Percentiles rank a stretch among this genome's conserved stretches.
These are phyloP conservation scores for Macroventuria anomochaeta DNA, from an alignment of 2,329 filamentous ascomycete species.

Conservation along the genomic window DNA sequence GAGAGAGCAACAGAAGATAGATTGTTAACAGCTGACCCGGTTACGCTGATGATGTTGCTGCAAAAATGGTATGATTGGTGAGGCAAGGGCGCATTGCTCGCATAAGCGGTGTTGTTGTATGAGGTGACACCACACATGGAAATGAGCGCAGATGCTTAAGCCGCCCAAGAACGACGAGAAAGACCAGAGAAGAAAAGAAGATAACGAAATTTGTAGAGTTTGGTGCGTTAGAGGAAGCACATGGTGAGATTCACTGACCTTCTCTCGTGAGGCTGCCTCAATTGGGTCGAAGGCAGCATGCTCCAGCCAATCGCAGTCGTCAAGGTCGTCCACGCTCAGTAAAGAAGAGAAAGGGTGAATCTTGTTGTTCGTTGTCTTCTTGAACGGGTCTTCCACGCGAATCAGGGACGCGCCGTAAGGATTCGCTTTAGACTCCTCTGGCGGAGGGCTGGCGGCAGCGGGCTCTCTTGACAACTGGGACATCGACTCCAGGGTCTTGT, in stretches of 20 bases:
- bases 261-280: constrained; percentile 65
- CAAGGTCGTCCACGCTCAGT: constrained; percentile 70
- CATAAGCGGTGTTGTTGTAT: constrained; percentile 12
- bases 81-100: constrained; percentile 14
- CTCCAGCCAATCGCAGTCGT: constrained; percentile 66
- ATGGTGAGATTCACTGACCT: constrained; percentile 55
- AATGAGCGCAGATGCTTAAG: constrained; percentile 25
- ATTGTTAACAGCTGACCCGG: neutral
- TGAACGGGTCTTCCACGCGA: constrained; percentile 36
- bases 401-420: constrained; percentile 8
- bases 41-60: constrained; percentile 1
- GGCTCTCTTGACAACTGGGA: constrained; percentile 46
- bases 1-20: neutral
- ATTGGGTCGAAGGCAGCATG: constrained; percentile 63
- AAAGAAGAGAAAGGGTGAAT: constrained; percentile 77
- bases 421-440: constrained; percentile 13
- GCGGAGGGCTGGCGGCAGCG: constrained; percentile 23
- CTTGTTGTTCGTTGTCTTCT: constrained; percentile 54
- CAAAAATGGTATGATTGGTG: constrained; percentile 10
- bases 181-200: neutral
- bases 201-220: neutral
- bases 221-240: neutral
- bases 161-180: constrained; percentile 20
- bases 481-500: constrained; percentile 46
- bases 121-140: constrained; percentile 20